Percentiles rank a stretch among this genome's conserved stretches.
phyloP scores from a whole-genome alignment of 495 filamentous ascomycete genomes.

The Aspergillus homomorphus region DNA sequence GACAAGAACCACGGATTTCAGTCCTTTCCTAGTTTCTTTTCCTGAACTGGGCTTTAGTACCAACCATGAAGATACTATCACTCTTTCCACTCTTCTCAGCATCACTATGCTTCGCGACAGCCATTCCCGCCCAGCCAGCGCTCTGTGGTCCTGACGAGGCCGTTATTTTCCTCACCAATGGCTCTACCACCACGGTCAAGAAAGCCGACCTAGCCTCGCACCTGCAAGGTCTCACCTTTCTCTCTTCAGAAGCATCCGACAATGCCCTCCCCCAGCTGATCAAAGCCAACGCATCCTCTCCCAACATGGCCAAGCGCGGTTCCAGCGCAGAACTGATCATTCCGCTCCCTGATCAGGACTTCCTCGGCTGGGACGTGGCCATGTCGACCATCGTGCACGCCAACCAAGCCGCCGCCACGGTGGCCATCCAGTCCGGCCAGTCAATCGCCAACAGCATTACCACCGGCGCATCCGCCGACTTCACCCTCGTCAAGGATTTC shows the following conservation, averaged over 20 bases:
- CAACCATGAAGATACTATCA: neutral
- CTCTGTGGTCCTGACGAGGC: conserved; percentile 7
- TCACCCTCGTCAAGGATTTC: conserved; percentile 8
- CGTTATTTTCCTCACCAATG: conserved; percentile 11
- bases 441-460: conserved; percentile 15
- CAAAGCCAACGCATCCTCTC: neutral
- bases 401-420: conserved; percentile 17
- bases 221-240: conserved; percentile 5
- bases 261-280: conserved; percentile 4
- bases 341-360: conserved; percentile 15
- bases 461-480: conserved; percentile 2
- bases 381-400: conserved; percentile 19
- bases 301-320: conserved; percentile 9
- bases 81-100: conserved; percentile 1
- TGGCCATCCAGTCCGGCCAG: conserved; percentile 10
- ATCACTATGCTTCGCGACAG: neutral
- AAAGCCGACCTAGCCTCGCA: conserved; percentile 10
- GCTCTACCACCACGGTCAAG: conserved; percentile 11
- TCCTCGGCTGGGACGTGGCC: conserved; percentile 20
- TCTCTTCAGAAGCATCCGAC: conserved; percentile 2
- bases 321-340: conserved; percentile 12
- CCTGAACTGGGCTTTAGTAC: neutral
- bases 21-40: neutral
- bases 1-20: neutral
- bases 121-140: neutral